Conservation (phyloP, 108 stramenopile genomes). For the Aurantiochytrium sp. region DNA sequence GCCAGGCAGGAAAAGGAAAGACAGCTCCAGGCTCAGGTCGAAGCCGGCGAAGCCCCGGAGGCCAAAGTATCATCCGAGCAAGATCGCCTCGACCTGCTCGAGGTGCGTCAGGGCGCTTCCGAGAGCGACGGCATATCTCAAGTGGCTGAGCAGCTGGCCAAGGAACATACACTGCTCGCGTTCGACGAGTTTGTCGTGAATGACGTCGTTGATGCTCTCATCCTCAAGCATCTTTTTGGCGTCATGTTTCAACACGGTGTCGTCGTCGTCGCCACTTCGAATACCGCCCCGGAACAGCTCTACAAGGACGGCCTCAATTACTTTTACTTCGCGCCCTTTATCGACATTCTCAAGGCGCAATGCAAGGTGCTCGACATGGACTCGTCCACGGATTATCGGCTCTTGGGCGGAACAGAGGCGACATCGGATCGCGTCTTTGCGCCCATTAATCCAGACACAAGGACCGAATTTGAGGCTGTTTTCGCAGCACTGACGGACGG, state of each 20-base stretch:
- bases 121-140: neutral
- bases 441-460: neutral
- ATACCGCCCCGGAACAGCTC: constrained; percentile 42
- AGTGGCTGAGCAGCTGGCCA: neutral
- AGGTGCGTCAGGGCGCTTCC: neutral
- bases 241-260: constrained; percentile 56
- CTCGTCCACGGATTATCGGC: neutral
- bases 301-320: constrained; percentile 58
- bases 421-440: neutral
- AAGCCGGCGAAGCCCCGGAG: neutral
- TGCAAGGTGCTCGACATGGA: neutral
- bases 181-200: constrained; percentile 89
- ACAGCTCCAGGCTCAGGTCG: neutral
- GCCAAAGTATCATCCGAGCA: neutral
- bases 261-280: constrained; percentile 56
- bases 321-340: constrained; percentile 49
- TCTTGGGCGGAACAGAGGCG: neutral
- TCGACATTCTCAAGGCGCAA: constrained; percentile 24
- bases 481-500: neutral
- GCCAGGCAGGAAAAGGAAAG: neutral
- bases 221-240: constrained; percentile 65
- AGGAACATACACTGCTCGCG: constrained; percentile 56
- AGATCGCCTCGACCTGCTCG: neutral
- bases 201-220: constrained; percentile 78
- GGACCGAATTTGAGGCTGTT: neutral